Conservation (phyloP, 192 early-diverging fungal genomes). For the Backusella westeae region DNA sequence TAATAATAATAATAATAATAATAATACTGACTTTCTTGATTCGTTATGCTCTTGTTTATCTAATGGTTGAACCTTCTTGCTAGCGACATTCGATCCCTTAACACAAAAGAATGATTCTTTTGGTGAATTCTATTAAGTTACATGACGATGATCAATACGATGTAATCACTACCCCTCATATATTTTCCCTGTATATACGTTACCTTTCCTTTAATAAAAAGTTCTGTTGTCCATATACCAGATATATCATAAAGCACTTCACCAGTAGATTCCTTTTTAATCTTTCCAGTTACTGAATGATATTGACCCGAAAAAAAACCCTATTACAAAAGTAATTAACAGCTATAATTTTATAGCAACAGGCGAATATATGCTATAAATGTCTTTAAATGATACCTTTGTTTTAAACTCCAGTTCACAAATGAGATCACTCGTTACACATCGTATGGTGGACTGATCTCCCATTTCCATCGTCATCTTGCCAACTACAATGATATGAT, state of each 20-base stretch:
- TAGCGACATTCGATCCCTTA: neutral
- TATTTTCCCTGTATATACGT: neutral
- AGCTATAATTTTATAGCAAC: neutral
- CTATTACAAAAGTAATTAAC: slow-evolving; percentile 31
- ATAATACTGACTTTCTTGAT: neutral
- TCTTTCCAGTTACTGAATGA: slow-evolving; percentile 78
- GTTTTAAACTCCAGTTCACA: slow-evolving; percentile 86
- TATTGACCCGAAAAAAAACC: slow-evolving; percentile 74
- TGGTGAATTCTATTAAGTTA: neutral
- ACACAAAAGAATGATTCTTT: slow-evolving; percentile 8
- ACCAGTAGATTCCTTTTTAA: slow-evolving; percentile 72
- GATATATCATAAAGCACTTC: slow-evolving; percentile 75
- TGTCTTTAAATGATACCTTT: slow-evolving; percentile 52
- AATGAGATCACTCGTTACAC: slow-evolving; percentile 66
- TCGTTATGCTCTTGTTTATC: slow-evolving; percentile 12
- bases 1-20: neutral
- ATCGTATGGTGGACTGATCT: slow-evolving; percentile 68
- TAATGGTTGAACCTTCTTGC: neutral
- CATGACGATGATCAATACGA: neutral
- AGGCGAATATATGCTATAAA: neutral
- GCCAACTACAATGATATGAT: slow-evolving; percentile 50
- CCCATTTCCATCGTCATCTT: slow-evolving; percentile 90
- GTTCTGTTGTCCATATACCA: slow-evolving; percentile 84
- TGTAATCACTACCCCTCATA: neutral
- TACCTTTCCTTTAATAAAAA: slow-evolving; percentile 52